Evolutionary conservation across 768 basidiomycete genomes (phyloP).

Genomic region (Lyophyllum shimeji): DNA sequence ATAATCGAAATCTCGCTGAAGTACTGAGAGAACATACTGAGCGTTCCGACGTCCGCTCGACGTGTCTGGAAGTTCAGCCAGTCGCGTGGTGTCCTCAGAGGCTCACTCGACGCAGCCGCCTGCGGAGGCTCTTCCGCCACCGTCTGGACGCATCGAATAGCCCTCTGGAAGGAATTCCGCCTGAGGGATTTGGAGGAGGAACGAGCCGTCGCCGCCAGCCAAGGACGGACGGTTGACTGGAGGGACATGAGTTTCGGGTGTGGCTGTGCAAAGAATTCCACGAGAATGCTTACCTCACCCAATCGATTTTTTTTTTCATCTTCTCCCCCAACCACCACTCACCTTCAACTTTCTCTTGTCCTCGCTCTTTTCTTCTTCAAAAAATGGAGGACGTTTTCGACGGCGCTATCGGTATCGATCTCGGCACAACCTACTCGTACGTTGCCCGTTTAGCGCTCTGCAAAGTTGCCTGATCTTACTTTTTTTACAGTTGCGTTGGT

Average conservation of each 20-base stretch:
- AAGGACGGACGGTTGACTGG: constrained; percentile 34
- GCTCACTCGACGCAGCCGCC: constrained; percentile 15
- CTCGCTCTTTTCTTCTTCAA: constrained; percentile 29
- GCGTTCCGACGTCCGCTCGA: constrained; percentile 52
- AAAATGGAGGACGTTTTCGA: constrained; percentile 91
- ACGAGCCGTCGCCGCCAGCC: constrained; percentile 34
- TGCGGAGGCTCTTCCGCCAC: neutral
- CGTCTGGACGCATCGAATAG: constrained; percentile 26
- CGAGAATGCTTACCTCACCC: constrained; percentile 57
- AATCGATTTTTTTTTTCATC: constrained; percentile 46
- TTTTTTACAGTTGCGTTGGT: constrained; percentile 80
- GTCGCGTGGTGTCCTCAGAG: constrained; percentile 52
- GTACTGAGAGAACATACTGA: constrained; percentile 43
- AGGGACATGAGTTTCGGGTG: constrained; percentile 36
- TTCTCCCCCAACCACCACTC: constrained; percentile 39
- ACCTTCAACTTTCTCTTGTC: constrained; percentile 29
- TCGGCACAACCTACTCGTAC: constrained; percentile 96
- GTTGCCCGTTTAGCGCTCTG: constrained; percentile 24
- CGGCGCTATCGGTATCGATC: constrained; percentile 96
- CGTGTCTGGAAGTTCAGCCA: constrained; percentile 65
- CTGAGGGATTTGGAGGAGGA: constrained; percentile 22
- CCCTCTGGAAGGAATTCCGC: constrained; percentile 11
- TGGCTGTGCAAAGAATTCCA: constrained; percentile 46
- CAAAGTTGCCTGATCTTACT: constrained; percentile 10
- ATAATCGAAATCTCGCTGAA: neutral